Base-by-base conservation (phyloP, 371 early-diverging fungal species). In the Mucor mucedo region DNA sequence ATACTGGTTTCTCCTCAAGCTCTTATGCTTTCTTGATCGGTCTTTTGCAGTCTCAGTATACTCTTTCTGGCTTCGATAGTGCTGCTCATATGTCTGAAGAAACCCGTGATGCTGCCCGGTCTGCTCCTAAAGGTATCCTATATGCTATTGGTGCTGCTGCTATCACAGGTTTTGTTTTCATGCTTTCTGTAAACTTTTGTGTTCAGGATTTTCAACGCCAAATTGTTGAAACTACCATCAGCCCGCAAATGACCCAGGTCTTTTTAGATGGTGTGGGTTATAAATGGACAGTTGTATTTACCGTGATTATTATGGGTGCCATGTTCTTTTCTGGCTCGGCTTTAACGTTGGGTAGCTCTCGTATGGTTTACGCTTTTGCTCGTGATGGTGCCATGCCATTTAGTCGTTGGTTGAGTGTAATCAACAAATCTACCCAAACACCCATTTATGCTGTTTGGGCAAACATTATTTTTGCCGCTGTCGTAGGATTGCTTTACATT, bases 51-150 rank as follows among this genome's bases (percentile, higher is more conserved):
- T 72, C 73, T 42, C 84, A 82, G 60, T 84, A 78, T 69, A 82
- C 84, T 13, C 69, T 83, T 49, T 83, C 82, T 41, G 86, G 89
- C 13, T 90, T 87, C 70, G 91, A 90, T 57, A 82, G 87, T 32
- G 84, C 87, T 11, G 89, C 89, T 13, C 89, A 91, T 64, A 85
- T 91, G 84, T 79, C 86, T 14, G 91, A 91, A 61, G 91, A 90
- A 70, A 89, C 91, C 14, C 75, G 74, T 50, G 79, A 84, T 59
- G 85, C 88, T 6, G 81, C 80, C 56, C 76, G 87, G 38, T 77
- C 78, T 4, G 87, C 86, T 0, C 89, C 91, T 21, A 66, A 71
- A 16, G 88, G 85, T 27, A 89, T 91, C 57, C 66, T 87, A 42
- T 70, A 72, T 52, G 74, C 85, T 21, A 76, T 85, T 58, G 83